phyloP scores from a whole-genome alignment of 2,329 filamentous ascomycete genomes.

The Colletotrichum lentis region DNA sequence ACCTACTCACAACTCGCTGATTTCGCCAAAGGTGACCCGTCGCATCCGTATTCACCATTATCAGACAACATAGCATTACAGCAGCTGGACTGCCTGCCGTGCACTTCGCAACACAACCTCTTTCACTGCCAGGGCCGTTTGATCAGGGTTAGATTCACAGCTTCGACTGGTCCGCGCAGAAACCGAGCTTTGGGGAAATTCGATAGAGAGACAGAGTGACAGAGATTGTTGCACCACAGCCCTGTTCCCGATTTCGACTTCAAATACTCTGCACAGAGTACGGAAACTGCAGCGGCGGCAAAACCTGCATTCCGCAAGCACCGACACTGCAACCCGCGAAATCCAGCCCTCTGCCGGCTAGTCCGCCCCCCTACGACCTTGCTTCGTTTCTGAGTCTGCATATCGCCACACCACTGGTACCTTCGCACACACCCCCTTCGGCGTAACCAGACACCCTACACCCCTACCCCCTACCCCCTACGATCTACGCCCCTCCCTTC shows the following conservation, averaged over 20 bases:
- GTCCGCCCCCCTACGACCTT: constrained; percentile 31
- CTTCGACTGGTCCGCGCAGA: constrained; percentile 8
- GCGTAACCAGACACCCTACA: constrained; percentile 1
- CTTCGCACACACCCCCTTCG: constrained; percentile 3
- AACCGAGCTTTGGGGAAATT: neutral
- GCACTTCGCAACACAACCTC: neutral
- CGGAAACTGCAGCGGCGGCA: neutral
- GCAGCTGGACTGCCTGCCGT: neutral
- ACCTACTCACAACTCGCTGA: constrained; percentile 23
- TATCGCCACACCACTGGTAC: constrained; percentile 10
- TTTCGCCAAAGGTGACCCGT: constrained; percentile 8
- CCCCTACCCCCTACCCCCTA: constrained; percentile 19
- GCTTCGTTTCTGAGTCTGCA: constrained; percentile 4
- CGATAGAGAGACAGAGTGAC: too few species aligned
- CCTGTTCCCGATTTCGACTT: constrained; percentile 17
- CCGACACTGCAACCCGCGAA: constrained; percentile 34
- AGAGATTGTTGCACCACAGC: constrained; percentile 17
- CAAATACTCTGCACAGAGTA: constrained; percentile 12
- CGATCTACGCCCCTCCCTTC: constrained; percentile 23
- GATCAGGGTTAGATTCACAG: constrained; percentile 1
- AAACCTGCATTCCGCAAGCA: constrained; percentile 19
- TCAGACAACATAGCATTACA: constrained; percentile 10
- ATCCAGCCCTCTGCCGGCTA: constrained; percentile 33
- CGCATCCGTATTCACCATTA: constrained; percentile 2
- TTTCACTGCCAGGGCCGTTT: constrained; percentile 1